Base-by-base conservation (phyloP, 257 asterid species). In the Leonotis leonurus region DNA sequence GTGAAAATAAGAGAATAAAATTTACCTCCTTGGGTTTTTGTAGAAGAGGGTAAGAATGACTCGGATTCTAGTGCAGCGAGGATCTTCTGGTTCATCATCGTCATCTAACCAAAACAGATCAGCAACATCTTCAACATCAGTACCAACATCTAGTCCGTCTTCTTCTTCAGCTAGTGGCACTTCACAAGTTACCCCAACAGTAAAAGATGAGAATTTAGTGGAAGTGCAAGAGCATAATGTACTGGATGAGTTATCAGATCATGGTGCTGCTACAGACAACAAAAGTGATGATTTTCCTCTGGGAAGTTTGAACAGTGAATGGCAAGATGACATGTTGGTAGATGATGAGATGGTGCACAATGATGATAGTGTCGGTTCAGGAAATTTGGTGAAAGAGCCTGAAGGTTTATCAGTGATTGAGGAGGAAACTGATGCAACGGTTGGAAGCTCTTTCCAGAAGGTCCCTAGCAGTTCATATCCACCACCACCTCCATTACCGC, bases 401-500 rank as follows among this genome's bases (percentile, higher is more conserved):
- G 72, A 72, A 54, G 95, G 83, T 9, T 48, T 80, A 71, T 20
- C 74, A 36, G 68, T 67, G 16, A 73, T 77, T 30, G 79, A 81
- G 70, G 94, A 76, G 76, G 92, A 87, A 70, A 74, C 68, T 56
- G 88, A 85, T 45, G 72, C 67, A 33, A 21, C 21, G 37, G 83
- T 59, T 62, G 88, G 76, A 64, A 72, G 81, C 72, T 85, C 96
- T 58, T 48, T 73, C 76, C 85, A 70, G 65, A 75, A 67, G 75
- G 78, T 66, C 41, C 65, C 82, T 25, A 69, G 85, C 24, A 84
- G 85, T 71, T 79, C 95, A 21, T 75, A 74, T 77, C 99, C 99
- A 2, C 99, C 99, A 2, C 99, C 99, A 0, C 99, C 99, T 32
- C 97, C 99, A 36, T 77, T 83, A 44, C 99, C 99, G 29, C 97